Conservation (phyloP, 148 eudicot genomes). For the Gaultheria prostrata region DNA sequence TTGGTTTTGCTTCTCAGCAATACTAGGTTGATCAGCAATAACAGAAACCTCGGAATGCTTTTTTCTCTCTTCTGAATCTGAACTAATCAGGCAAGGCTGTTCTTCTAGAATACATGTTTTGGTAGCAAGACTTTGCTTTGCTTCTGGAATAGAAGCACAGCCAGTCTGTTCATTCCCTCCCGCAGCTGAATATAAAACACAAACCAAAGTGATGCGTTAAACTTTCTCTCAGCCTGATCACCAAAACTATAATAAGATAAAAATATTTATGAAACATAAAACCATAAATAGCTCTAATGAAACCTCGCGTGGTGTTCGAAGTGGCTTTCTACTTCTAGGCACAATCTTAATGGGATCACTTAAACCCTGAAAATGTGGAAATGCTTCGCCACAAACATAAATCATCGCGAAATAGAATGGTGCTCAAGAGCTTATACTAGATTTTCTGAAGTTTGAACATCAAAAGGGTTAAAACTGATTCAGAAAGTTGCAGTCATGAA, state of each 20-base stretch:
- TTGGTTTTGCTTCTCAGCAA: not conserved
- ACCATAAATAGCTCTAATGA: too few relatives aligned
- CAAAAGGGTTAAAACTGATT: too few relatives aligned
- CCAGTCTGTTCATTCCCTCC: not conserved
- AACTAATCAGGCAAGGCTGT: not conserved
- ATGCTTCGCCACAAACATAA: not conserved
- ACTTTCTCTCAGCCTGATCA: not conserved
- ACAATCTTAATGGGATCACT: not conserved
- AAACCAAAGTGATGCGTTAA: not conserved
- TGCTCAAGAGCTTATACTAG: not conserved
- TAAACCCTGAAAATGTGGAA: not conserved
- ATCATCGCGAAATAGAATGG: not conserved
- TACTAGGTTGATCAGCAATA: not conserved
- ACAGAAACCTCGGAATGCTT: not conserved
- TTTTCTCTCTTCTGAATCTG: not conserved
- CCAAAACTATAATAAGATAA: not conserved
- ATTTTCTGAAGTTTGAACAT: too few relatives aligned
- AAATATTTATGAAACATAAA: not conserved
- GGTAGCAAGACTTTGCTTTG: not conserved
- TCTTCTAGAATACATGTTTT: not conserved
- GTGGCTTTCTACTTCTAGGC: not conserved
- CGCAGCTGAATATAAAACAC: not conserved
- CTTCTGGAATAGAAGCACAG: slow-evolving; percentile 1
- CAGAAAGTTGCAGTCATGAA: too few relatives aligned
- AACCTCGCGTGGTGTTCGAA: not conserved